phyloP scores from a whole-genome alignment of 108 stramenopile species.

The Seminavis robusta region DNA sequence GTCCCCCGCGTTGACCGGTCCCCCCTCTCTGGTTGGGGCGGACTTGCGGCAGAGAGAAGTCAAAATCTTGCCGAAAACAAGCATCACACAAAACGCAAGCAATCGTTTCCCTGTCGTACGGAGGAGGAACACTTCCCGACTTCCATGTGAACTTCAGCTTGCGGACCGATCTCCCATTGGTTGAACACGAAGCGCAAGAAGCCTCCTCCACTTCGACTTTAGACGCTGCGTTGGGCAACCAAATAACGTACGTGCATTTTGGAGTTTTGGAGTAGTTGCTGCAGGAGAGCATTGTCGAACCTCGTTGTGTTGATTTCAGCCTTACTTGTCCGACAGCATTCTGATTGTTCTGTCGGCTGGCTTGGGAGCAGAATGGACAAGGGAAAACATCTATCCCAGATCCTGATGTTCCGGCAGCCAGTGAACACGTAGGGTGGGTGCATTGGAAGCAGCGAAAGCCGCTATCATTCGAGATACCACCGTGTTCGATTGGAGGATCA shows the following conservation, averaged over 20 bases:
- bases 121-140: slow-evolving; percentile 79
- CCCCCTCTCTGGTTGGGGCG: slow-evolving; percentile 33
- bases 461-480: slow-evolving; percentile 40
- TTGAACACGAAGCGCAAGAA: slow-evolving; percentile 52
- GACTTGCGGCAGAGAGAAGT: slow-evolving; percentile 61
- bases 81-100: slow-evolving; percentile 78
- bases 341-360: not conserved
- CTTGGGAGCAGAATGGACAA: slow-evolving; percentile 74
- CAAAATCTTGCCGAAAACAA: slow-evolving; percentile 56
- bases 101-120: slow-evolving; percentile 50
- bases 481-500: slow-evolving; percentile 68
- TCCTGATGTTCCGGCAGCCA: slow-evolving; percentile 64
- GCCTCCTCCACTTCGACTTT: slow-evolving; percentile 20
- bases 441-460: slow-evolving; percentile 78
- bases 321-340: slow-evolving; percentile 39
- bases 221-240: slow-evolving; percentile 54
- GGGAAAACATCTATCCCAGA: slow-evolving; percentile 65
- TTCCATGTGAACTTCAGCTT: slow-evolving; percentile 71
- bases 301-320: slow-evolving; percentile 48
- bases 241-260: slow-evolving; percentile 64
- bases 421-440: slow-evolving; percentile 61
- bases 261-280: slow-evolving; percentile 41
- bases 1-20: slow-evolving; percentile 4
- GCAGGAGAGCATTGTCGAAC: slow-evolving; percentile 63
- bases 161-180: slow-evolving; percentile 39